A percentile compares a stretch with the other conserved stretches of the same genome.
Conservation (phyloP, 2,329 filamentous ascomycete genomes). For the Alternaria brassicae region DNA sequence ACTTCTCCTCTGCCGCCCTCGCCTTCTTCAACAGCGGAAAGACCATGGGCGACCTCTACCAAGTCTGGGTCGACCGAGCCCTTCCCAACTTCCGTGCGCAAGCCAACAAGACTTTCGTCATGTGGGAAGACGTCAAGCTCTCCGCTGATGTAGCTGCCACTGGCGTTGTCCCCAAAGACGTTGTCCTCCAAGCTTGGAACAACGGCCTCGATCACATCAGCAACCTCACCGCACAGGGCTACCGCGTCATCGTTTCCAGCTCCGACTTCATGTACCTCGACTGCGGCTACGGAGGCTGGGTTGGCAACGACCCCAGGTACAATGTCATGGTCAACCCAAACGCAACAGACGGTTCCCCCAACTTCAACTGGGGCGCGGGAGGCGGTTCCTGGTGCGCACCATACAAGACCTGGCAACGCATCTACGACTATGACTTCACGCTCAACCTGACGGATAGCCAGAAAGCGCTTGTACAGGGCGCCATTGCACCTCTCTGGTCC, state of each 20-base stretch:
- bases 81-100: conserved; percentile 59
- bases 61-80: conserved; percentile 62
- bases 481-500: conserved; percentile 60
- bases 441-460: conserved; percentile 56
- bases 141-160: conserved; percentile 54
- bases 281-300: conserved; percentile 62
- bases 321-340: conserved; percentile 62
- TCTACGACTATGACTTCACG: conserved; percentile 66
- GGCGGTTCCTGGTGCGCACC: conserved; percentile 66
- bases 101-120: conserved; percentile 60
- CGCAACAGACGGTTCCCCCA: conserved; percentile 47
- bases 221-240: conserved; percentile 59
- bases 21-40: conserved; percentile 61
- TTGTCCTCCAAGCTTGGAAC: conserved; percentile 65
- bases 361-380: conserved; percentile 62
- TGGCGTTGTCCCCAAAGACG: conserved; percentile 57
- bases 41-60: conserved; percentile 60
- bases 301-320: conserved; percentile 64
- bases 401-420: conserved; percentile 67
- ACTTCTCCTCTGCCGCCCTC: conserved; percentile 60
- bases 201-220: conserved; percentile 60
- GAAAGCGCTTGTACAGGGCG: conserved; percentile 60
- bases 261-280: conserved; percentile 65
- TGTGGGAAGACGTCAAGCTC: conserved; percentile 65
- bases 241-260: conserved; percentile 64